Conservation (phyloP, 179 eudicot genomes). For the Camellia oleifera region DNA sequence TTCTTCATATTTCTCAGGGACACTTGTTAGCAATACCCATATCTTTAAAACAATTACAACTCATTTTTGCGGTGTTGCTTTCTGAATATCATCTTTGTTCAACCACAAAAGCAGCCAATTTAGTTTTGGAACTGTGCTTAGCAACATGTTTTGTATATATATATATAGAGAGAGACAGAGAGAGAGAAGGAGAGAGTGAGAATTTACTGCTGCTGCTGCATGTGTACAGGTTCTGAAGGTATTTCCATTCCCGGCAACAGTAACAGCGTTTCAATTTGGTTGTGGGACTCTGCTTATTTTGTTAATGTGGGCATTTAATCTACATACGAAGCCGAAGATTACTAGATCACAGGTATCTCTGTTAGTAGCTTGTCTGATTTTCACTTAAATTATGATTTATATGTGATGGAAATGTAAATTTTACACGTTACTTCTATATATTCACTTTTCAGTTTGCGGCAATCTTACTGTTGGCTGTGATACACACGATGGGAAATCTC, state of each 20-base stretch:
- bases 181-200: neutral
- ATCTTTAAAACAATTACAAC: no score
- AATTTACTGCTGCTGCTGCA: neutral
- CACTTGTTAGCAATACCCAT: no score
- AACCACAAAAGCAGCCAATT: no score
- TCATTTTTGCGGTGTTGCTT: no score
- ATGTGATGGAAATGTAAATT: neutral
- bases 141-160: no score
- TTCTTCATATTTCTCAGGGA: no score
- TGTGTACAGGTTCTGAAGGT: slow-evolving; percentile 69
- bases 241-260: slow-evolving; percentile 70
- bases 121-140: no score
- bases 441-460: slow-evolving; percentile 49
- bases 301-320: slow-evolving; percentile 66
- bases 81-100: no score
- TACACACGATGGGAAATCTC: slow-evolving; percentile 77
- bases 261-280: slow-evolving; percentile 75
- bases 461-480: slow-evolving; percentile 57
- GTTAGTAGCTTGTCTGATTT: neutral
- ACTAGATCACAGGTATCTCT: slow-evolving; percentile 59
- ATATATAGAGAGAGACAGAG: neutral
- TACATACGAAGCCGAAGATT: slow-evolving; percentile 66
- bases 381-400: neutral
- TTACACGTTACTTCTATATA: neutral
- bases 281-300: slow-evolving; percentile 57